These are phyloP conservation scores for Russula sp. DNA, from an alignment of 768 basidiomycete genomes.

Conservation along the genomic window DNA sequence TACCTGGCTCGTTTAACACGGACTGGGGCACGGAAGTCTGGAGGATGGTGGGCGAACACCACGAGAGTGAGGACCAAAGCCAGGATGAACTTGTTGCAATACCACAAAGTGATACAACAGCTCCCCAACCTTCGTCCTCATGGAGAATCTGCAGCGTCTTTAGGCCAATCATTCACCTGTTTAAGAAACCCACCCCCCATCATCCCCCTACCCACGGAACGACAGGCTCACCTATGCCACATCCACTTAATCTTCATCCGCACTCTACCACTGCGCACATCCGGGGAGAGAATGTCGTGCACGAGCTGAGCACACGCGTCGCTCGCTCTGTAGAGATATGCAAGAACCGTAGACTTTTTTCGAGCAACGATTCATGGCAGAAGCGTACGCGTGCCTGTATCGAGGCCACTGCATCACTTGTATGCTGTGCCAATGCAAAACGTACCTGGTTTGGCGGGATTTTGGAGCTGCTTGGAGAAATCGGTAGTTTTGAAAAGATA, in stretches of 20 bases:
- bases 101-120: background rate
- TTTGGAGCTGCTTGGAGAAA: slow-evolving; percentile 2
- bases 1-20: no score
- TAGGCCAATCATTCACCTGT: background rate
- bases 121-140: background rate
- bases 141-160: background rate
- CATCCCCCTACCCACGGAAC: background rate
- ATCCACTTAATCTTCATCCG: no score
- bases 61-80: background rate
- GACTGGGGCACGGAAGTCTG: no score
- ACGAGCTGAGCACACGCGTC: slow-evolving; percentile 15
- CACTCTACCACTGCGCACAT: no score
- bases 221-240: no score
- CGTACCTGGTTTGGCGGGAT: background rate
- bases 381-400: slow-evolving; percentile 22
- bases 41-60: background rate
- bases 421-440: background rate
- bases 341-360: slow-evolving; percentile 2
- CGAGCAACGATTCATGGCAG: slow-evolving; percentile 5
- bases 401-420: slow-evolving; percentile 11
- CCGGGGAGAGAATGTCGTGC: slow-evolving; percentile 32
- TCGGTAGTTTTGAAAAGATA: slow-evolving; percentile 3
- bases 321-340: background rate
- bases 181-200: no score
- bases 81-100: no score